A percentile compares a stretch with the other conserved stretches of the same genome.
phyloP scores from a whole-genome alignment of 1,139 yeast species.

The Sugiyamaella xylanicola region DNA sequence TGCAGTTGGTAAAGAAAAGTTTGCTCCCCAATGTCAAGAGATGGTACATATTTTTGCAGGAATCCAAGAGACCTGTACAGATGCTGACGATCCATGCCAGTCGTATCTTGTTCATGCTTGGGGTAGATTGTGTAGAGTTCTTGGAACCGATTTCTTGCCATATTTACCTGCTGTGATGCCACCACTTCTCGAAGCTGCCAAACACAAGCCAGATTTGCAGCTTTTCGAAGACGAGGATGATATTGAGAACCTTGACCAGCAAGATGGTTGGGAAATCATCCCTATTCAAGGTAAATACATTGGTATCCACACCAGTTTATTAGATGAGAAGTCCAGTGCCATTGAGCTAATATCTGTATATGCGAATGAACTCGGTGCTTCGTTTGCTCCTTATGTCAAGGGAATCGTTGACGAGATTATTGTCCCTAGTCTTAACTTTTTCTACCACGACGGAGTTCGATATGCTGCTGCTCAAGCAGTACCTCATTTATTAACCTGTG shows the following conservation, averaged over 20 bases:
- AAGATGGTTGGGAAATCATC: conserved; percentile 95
- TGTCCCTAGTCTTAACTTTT: conserved; percentile 85
- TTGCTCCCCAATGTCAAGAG: conserved; percentile 73
- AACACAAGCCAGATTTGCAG: conserved; percentile 85
- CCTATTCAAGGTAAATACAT: conserved; percentile 89
- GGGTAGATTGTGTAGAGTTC: conserved; percentile 87
- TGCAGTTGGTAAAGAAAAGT: conserved; percentile 95
- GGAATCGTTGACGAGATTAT: conserved; percentile 79
- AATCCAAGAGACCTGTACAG: conserved; percentile 55
- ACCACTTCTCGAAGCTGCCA: conserved; percentile 79
- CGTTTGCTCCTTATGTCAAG: conserved; percentile 79
- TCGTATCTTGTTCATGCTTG: conserved; percentile 92
- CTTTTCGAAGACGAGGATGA: conserved; percentile 86
- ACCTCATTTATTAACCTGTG: conserved; percentile 70
- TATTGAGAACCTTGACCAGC: conserved; percentile 74
- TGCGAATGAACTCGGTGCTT: conserved; percentile 80
- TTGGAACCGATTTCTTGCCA: conserved; percentile 87
- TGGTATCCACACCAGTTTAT: conserved; percentile 88
- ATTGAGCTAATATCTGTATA: conserved; percentile 87
- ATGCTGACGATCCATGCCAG: conserved; percentile 78
- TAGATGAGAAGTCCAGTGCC: conserved; percentile 92
- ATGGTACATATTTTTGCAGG: conserved; percentile 71
- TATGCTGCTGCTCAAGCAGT: conserved; percentile 84
- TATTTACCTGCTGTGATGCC: conserved; percentile 87
- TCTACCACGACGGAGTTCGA: conserved; percentile 92